phyloP scores from a whole-genome alignment of 305 asterid genomes.

The Fraxinus nigra region DNA sequence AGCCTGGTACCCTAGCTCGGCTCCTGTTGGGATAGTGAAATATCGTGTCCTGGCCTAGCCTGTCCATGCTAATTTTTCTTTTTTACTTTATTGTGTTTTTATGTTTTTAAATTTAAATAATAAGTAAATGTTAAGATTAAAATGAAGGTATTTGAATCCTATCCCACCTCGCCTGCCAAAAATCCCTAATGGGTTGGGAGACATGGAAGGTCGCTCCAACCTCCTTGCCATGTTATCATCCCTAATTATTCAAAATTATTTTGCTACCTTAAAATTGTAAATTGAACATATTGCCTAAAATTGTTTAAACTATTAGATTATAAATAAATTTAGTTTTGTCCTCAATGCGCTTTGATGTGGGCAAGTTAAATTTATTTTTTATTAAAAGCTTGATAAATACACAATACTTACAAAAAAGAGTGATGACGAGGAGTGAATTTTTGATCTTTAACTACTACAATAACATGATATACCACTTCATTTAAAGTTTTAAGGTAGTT shows the following conservation, averaged over 20 bases:
- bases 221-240: not conserved
- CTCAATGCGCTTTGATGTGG: not conserved
- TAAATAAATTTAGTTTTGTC: not conserved
- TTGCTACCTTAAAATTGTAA: not conserved
- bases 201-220: not conserved
- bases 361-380: not conserved
- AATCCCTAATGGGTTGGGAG: not conserved
- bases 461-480: not conserved
- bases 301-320: not conserved
- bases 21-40: too few relatives aligned
- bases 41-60: not conserved
- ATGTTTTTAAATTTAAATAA: not conserved
- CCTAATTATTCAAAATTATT: not conserved
- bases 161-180: not conserved
- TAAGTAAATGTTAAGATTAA: not conserved
- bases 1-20: too few relatives aligned
- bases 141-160: not conserved
- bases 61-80: not conserved
- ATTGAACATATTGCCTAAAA: not conserved
- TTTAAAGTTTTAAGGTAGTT: not conserved
- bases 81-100: not conserved
- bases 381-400: not conserved
- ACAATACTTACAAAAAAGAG: not conserved
- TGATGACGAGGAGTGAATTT: not conserved
- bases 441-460: not conserved